Base-by-base conservation (phyloP, 2,329 filamentous ascomycete species). In the Xylariomycetidae sp. region DNA sequence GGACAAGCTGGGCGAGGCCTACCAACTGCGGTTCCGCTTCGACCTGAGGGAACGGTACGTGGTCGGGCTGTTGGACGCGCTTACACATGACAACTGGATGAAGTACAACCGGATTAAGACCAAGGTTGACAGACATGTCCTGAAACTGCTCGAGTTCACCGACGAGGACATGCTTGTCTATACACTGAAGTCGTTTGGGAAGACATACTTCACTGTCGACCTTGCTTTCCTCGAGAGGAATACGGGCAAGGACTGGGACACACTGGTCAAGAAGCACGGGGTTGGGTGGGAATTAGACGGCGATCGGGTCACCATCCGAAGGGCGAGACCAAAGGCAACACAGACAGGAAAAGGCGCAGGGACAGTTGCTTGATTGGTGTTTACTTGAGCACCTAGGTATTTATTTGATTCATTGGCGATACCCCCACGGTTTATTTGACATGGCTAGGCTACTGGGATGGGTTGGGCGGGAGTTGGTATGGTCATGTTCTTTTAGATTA, bases 261-360 rank as follows among this genome's bases (percentile, higher is more conserved):
- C 78, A 31, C 62, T 97, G 51, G 72, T 63, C 37, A 70, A 74
- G 20, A 67, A 75, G 44, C 79, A 86, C 52, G 80, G 80, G 3
- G 83, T 97, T 2, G 88, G 88, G 1, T 98, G 92, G 92, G 77
- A 88, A 52, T 65, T 86, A 49, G 80, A 86, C 25, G 81, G 75
- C 4, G 70, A 74, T 27, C 83, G 66, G 50, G 81, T 96, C 19
- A 68, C 88, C n/a, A 90, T 97, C 54, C 75, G 85, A 34, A 73
- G 63, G 51, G 60, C 71, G 13, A 69, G 63, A 51, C 62, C 58
- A 29, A 61, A 59, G 46, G 65, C 49, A 46, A 23, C 8, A 23
- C 8, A 23, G n/a, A 23, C 8, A 8, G 8, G 20, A 23, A 23
- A 23, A 23, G 20, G 20, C n/a, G 8, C n/a, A 23, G n/a, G 8